These are phyloP conservation scores for Suillus subalutaceus DNA, from an alignment of 768 basidiomycete genomes.

Conservation along the genomic window DNA sequence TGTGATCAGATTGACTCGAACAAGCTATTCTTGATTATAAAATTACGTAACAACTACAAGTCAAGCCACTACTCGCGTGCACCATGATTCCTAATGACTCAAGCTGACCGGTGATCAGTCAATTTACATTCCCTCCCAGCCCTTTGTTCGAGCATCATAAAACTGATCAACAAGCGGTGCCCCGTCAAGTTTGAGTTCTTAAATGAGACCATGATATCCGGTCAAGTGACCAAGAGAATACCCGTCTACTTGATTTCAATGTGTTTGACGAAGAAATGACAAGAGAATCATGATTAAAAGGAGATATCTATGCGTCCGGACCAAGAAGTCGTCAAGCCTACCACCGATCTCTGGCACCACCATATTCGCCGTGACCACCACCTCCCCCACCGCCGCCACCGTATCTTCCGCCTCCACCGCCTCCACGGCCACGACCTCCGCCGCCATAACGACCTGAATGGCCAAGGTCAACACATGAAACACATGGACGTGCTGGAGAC, in stretches of 20 bases:
- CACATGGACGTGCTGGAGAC: slow-evolving; percentile 24
- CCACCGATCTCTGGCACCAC: slow-evolving; percentile 19
- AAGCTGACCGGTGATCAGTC: not conserved
- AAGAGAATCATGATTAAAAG: slow-evolving; percentile 6
- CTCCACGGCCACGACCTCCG: slow-evolving; percentile 49
- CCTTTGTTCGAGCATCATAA: not conserved
- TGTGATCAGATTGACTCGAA: slow-evolving; percentile 17
- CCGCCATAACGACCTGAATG: slow-evolving; percentile 60
- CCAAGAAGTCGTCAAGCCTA: slow-evolving; percentile 11
- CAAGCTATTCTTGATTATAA: slow-evolving; percentile 1
- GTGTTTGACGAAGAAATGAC: not conserved
- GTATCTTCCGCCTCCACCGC: slow-evolving; percentile 44
- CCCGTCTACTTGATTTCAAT: not conserved
- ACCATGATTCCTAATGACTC: not conserved
- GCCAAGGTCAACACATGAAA: slow-evolving; percentile 9
- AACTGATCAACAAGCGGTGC: not conserved
- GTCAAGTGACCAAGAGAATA: not conserved
- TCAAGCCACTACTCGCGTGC: not conserved
- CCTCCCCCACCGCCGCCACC: slow-evolving; percentile 44
- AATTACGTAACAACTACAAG: slow-evolving; percentile 12
- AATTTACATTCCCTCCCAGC: not conserved
- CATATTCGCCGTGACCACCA: slow-evolving; percentile 42
- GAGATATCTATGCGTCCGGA: slow-evolving; percentile 4
- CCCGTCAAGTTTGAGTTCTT: not conserved
- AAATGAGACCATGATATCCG: not conserved